Base-by-base conservation (phyloP, 306 rosid genomes). In the Echinosophora koreensis region DNA sequence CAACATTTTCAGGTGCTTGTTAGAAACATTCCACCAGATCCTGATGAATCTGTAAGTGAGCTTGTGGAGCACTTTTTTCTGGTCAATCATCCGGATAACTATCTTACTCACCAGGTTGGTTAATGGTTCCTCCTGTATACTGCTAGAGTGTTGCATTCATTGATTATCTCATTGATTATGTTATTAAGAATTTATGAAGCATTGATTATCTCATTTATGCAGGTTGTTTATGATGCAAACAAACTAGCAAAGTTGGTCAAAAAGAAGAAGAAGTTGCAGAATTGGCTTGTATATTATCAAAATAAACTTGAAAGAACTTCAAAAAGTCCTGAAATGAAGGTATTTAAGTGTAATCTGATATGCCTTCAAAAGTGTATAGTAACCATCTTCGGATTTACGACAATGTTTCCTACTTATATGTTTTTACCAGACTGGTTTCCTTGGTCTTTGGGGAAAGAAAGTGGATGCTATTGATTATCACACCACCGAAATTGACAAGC, bases 81-180 rank as follows among this genome's bases (percentile, higher is more conserved):
- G 61, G 99, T 95, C 86, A 95, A 95, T 73, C 99, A 95, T 91
- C 94, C 97, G 0, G 91, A 92, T 69, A 88, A 84, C 84, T 92
- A 92, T 91, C 97, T 95, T 50, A 95, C 97, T n/a, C 92, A 95
- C 82, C 99, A 95, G 97, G 99, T 95, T 72, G 71, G 84, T 65
- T 79, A 22, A 22, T 22, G 22, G 22, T 22, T 22, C 71, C 66
- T 35, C 0, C 78, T 66, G n/a, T 39, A 64, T 50, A 13, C n/a
- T 54, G 8, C 50, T 6, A 60, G 44, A 58, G 64, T 69, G 32
- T 60, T 18, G 2, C 59, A 16, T 78, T 69, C 60, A 39, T 72
- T 68, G 34, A 79, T 79, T 32, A 35, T 37, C 35, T 59, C 42
- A 39, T 37, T 38, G 55, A 68, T 78, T 54, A 42, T 58, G 63